Base-by-base conservation (phyloP, 257 asterid genomes). In the Solanum lignicaule region DNA sequence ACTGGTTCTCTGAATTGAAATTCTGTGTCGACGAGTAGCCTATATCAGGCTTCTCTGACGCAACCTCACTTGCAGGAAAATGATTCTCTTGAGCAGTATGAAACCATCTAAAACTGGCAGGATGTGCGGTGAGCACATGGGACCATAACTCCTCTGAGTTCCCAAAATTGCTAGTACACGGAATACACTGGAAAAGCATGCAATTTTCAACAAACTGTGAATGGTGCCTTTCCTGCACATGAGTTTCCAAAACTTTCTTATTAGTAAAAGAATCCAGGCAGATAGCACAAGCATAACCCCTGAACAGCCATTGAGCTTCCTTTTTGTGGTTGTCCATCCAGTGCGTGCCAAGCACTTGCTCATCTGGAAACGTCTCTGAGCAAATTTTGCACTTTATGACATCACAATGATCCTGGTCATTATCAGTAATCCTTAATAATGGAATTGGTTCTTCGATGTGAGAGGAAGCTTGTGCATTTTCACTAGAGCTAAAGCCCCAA, bases 221-320 rank as follows among this genome's bases (percentile, higher is more conserved):
- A 39, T 92, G 97, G 88, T 97, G 99, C 90, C 99, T 92, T 91
- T 97, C 99, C 90, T 96, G 98, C 83, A 96, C 98, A 85, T 96
- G 99, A 76, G 95, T 89, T 92, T 97, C 99, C 91, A 97, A 89
- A 88, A 95, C 93, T 91, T 97, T 97, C 88, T 90, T 95, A 89
- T 97, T 96, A 83, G 99, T 97, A 88, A 96, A 97, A 69, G 99
- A 96, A 88, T 97, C 99, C 86, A 97, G 90, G 91, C 99, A 97
- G 79, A 97, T 94, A 83, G 98, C 98, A 91, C 99, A 97, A 38
- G 94, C 99, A 87, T 96, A 97, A 84, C 99, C 99, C 93, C 99
- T 94, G 86, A 96, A 97, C 23, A 96, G 93, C 99, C 99, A 95
- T 87, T 97, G 98, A 9, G 98, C 98, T 92, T 97, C 99, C 92